A percentile compares a stretch with the other conserved stretches of the same genome.
These are phyloP conservation scores for Wallemia hederae DNA, from an alignment of 1,284 basidiomycete species.

Conservation along the genomic window DNA sequence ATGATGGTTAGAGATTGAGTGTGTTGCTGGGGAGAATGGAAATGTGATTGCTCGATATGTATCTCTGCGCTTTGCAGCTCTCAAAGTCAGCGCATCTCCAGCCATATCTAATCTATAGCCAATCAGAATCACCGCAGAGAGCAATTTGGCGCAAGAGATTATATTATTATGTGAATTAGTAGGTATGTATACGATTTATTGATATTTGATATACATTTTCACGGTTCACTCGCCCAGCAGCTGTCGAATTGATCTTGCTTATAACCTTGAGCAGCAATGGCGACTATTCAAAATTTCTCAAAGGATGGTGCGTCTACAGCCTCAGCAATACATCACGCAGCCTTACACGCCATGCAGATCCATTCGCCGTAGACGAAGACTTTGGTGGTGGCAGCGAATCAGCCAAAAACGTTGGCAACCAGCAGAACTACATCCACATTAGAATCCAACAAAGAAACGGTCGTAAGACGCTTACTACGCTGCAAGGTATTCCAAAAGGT, in stretches of 20 bases:
- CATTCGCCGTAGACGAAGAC: slow-evolving; percentile 73
- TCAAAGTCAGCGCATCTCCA: background rate
- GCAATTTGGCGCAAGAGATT: no score
- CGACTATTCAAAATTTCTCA: background rate
- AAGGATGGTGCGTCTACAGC: background rate
- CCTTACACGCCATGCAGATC: slow-evolving; percentile 26
- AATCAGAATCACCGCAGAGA: background rate
- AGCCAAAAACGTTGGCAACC: slow-evolving; percentile 30
- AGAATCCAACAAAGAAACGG: slow-evolving; percentile 99
- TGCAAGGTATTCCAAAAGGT: slow-evolving; percentile 88
- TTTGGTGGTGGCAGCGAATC: slow-evolving; percentile 38
- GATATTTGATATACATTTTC: no score
- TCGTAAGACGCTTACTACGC: slow-evolving; percentile 89
- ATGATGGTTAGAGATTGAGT: background rate
- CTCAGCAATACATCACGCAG: background rate
- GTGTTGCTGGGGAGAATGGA: background rate
- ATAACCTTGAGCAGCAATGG: no score
- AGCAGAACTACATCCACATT: slow-evolving; percentile 70
- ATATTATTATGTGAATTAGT: no score
- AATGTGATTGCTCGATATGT: no score
- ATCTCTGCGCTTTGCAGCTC: no score
- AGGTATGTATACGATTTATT: no score
- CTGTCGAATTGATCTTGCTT: no score
- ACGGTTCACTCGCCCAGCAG: no score
- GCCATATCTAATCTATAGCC: background rate